phyloP scores from a whole-genome alignment of 116 monocot species.

The Papilionanthe hybrid region DNA sequence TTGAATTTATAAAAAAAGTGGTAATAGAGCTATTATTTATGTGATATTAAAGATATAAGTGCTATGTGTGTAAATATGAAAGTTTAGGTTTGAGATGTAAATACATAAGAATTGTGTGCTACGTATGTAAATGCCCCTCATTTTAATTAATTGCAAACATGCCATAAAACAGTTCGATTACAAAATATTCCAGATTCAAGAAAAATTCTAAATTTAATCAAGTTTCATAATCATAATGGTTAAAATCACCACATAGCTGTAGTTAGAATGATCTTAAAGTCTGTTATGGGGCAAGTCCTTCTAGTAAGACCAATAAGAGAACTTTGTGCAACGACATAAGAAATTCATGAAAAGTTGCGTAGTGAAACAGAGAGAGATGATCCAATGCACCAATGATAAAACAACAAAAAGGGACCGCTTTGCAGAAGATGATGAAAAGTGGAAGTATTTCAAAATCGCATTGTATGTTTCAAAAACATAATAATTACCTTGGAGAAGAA shows the following conservation, averaged over 20 bases:
- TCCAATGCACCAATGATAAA: too few species aligned
- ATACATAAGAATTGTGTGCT: too few species aligned
- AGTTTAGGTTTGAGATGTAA: too few species aligned
- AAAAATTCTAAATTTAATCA: not conserved
- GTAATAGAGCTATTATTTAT: too few species aligned
- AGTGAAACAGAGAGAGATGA: not conserved
- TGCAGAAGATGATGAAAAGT: not conserved
- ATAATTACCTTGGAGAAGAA: conserved; percentile 48
- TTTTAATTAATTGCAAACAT: conserved; percentile 1
- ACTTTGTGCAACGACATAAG: not conserved
- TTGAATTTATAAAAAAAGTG: too few species aligned
- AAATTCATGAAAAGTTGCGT: not conserved
- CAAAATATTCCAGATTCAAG: not conserved
- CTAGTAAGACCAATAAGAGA: not conserved
- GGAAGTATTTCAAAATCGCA: not conserved
- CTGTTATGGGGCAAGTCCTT: not conserved
- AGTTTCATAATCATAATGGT: not conserved
- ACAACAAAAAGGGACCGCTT: too few species aligned
- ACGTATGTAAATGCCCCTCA: too few species aligned
- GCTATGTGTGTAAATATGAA: too few species aligned
- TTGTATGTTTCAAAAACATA: not conserved
- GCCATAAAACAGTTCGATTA: not conserved
- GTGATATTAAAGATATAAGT: too few species aligned
- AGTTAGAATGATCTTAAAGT: not conserved
- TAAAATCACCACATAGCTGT: not conserved